These are phyloP conservation scores for Acanthamoeba culbertsoni DNA, from an alignment of 208 protist species.

Conservation along the genomic window DNA sequence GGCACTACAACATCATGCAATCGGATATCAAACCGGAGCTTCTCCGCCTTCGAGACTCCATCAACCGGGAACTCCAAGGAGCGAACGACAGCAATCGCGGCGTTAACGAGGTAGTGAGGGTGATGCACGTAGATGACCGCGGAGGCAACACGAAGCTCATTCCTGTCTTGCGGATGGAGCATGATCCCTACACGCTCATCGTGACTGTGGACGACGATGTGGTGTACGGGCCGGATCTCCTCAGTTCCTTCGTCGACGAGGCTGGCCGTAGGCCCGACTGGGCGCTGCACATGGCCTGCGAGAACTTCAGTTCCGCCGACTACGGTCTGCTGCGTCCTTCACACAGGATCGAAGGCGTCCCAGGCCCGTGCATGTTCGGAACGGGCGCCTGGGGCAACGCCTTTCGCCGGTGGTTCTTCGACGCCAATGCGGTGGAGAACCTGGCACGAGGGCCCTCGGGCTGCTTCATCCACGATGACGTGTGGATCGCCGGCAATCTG, in stretches of 20 bases:
- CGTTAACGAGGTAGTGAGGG: not conserved
- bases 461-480: not conserved
- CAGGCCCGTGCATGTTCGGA: too few relatives aligned
- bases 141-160: not conserved
- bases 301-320: not conserved
- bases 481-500: not conserved
- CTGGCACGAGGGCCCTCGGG: not conserved
- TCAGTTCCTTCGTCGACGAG: not conserved
- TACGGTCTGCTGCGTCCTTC: not conserved
- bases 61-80: not conserved
- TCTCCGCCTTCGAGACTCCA: not conserved
- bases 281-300: not conserved
- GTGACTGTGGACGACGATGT: not conserved
- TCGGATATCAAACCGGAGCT: not conserved
- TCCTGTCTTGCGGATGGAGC: not conserved
- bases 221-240: not conserved
- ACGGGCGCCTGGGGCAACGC: not conserved
- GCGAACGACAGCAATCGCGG: too few relatives aligned
- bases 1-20: not conserved
- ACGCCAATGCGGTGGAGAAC: not conserved
- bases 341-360: not conserved
- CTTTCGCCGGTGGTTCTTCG: not conserved
- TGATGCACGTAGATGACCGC: not conserved
- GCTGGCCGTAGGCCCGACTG: not conserved
- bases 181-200: not conserved